Conservation (phyloP, 306 rosid species). For the Cicer yamashitae region DNA sequence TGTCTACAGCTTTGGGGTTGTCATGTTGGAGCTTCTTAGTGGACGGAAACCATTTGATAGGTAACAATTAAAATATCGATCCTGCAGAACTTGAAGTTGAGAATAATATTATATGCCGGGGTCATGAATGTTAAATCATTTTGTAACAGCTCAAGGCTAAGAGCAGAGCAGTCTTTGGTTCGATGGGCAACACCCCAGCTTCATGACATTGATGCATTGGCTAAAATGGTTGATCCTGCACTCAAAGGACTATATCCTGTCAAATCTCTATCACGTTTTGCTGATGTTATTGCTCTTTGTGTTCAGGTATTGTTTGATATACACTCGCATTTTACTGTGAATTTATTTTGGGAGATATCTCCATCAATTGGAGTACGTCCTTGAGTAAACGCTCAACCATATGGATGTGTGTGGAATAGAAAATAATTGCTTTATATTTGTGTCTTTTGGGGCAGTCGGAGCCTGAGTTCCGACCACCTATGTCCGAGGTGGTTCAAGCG, state of each 20-base stretch:
- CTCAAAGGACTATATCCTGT: constrained; percentile 91
- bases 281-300: constrained; percentile 95
- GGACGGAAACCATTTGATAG: constrained; percentile 94
- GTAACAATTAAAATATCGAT: constrained; percentile 40
- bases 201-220: constrained; percentile 93
- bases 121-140: constrained; percentile 42
- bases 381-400: background rate
- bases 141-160: constrained; percentile 77
- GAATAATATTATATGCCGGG: constrained; percentile 4
- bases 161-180: constrained; percentile 93
- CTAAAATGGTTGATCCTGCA: constrained; percentile 89
- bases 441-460: constrained; percentile 67
- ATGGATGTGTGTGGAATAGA: background rate
- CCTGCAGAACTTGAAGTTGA: constrained; percentile 21
- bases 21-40: constrained; percentile 91
- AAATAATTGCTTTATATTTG: constrained; percentile 7
- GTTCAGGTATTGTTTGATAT: constrained; percentile 71
- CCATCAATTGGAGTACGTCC: background rate
- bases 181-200: constrained; percentile 98
- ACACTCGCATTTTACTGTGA: background rate
- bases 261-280: constrained; percentile 93
- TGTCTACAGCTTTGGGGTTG: constrained; percentile 91
- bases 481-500: constrained; percentile 97
- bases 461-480: constrained; percentile 99
- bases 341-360: background rate